phyloP scores from a whole-genome alignment of 257 asterid genomes.

The Solanum chmielewskii region DNA sequence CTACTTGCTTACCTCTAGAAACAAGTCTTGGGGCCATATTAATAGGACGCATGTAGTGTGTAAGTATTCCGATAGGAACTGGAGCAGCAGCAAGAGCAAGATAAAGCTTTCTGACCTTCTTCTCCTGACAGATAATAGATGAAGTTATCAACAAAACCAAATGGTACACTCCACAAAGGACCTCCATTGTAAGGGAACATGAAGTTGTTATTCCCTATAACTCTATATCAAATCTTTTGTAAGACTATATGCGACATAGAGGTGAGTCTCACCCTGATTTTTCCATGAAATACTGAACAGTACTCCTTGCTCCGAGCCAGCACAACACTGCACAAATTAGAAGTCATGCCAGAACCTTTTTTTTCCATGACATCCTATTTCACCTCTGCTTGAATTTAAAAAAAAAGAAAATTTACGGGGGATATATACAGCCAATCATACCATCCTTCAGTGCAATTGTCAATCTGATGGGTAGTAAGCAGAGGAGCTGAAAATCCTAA shows the following conservation, averaged over 20 bases:
- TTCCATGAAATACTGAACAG: slow-evolving; percentile 79
- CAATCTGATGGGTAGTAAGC: slow-evolving; percentile 96
- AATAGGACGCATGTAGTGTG: slow-evolving; percentile 91
- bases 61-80: slow-evolving; percentile 53
- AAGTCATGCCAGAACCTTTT: slow-evolving; percentile 1
- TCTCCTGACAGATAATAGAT: slow-evolving; percentile 42
- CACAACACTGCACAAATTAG: slow-evolving; percentile 53
- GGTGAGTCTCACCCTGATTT: slow-evolving; percentile 68
- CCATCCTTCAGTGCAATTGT: slow-evolving; percentile 97
- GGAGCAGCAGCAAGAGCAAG: slow-evolving; percentile 92
- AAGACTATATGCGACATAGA: not conserved
- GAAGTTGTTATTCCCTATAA: not conserved
- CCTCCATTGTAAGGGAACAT: not conserved
- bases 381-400: not conserved
- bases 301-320: slow-evolving; percentile 82
- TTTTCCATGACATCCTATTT: not conserved
- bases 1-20: slow-evolving; percentile 44
- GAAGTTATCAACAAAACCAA: not conserved
- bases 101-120: slow-evolving; percentile 79
- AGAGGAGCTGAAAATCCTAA: slow-evolving; percentile 58
- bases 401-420: not conserved
- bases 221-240: not conserved
- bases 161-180: not conserved
- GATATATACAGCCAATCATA: slow-evolving; percentile 9
- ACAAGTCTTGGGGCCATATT: slow-evolving; percentile 85